Evolutionary conservation across 1,139 yeast species (phyloP).

Genomic region (Candida neerlandica): DNA sequence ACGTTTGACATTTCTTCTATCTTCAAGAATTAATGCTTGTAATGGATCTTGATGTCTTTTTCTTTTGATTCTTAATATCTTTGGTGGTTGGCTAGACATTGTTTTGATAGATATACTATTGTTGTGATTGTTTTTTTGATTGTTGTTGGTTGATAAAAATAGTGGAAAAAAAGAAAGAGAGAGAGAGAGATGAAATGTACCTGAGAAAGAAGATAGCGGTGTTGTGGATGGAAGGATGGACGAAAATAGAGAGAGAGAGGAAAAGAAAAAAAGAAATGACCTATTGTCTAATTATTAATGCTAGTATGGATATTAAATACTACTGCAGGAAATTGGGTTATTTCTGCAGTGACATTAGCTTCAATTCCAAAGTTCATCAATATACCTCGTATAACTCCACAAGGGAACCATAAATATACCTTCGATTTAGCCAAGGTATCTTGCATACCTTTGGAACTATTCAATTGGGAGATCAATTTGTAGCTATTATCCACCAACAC

Average conservation of each 20-base stretch:
- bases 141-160: too few relatives aligned
- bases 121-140: too few relatives aligned
- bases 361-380: conserved; percentile 71
- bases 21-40: conserved; percentile 64
- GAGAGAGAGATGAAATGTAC: too few relatives aligned
- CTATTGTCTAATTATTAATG: conserved; percentile 21
- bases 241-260: too few relatives aligned
- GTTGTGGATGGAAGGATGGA: too few relatives aligned
- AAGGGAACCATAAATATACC: conserved; percentile 74
- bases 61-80: conserved; percentile 77
- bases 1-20: conserved; percentile 42
- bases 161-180: too few relatives aligned
- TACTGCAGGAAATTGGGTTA: conserved; percentile 64
- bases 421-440: conserved; percentile 52
- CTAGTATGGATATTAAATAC: conserved; percentile 72
- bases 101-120: too few relatives aligned
- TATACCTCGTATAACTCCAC: conserved; percentile 84
- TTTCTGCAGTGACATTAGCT: conserved; percentile 68
- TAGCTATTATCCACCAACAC: conserved; percentile 73
- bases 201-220: too few relatives aligned
- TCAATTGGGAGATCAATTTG: conserved; percentile 56
- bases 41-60: conserved; percentile 85
- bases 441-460: conserved; percentile 49
- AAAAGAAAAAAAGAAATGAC: too few relatives aligned
- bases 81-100: conserved; percentile 41